Evolutionary conservation across 352 stramenopile species (phyloP).

Genomic region (Phytophthora sp.): DNA sequence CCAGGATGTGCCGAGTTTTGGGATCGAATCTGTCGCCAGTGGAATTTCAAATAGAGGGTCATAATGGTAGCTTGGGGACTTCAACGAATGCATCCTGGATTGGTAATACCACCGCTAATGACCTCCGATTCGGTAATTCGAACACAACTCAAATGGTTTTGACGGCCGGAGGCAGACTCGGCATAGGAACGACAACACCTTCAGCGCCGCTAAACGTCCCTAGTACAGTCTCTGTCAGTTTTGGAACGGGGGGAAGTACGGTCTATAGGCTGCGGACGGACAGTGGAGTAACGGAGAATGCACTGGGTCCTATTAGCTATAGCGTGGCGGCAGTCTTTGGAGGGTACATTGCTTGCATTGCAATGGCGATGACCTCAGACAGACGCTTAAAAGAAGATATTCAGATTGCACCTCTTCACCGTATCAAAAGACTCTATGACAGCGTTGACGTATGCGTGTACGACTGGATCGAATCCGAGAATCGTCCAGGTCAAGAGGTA

Average conservation of each 20-base stretch:
- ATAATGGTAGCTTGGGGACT: not conserved
- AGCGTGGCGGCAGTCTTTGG: not conserved
- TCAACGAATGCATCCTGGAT: not conserved
- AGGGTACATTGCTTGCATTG: not conserved
- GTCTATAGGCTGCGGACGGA: not conserved
- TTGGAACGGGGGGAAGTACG: not conserved
- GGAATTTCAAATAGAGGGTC: not conserved
- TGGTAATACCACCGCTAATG: not conserved
- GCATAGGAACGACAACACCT: not conserved
- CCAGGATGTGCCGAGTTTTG: not conserved
- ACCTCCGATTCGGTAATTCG: not conserved
- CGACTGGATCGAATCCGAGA: no score
- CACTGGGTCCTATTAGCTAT: not conserved
- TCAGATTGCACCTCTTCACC: not conserved
- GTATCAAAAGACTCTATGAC: no score
- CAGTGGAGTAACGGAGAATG: not conserved
- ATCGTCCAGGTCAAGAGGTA: no score
- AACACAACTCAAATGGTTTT: not conserved
- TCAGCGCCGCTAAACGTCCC: not conserved
- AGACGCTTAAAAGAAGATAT: not conserved
- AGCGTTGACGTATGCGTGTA: no score
- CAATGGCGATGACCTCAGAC: not conserved
- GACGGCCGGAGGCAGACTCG: not conserved
- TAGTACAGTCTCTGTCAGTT: not conserved
- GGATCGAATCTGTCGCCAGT: not conserved